These are phyloP conservation scores for Urtica urens DNA, from an alignment of 306 rosid species.

Conservation along the genomic window DNA sequence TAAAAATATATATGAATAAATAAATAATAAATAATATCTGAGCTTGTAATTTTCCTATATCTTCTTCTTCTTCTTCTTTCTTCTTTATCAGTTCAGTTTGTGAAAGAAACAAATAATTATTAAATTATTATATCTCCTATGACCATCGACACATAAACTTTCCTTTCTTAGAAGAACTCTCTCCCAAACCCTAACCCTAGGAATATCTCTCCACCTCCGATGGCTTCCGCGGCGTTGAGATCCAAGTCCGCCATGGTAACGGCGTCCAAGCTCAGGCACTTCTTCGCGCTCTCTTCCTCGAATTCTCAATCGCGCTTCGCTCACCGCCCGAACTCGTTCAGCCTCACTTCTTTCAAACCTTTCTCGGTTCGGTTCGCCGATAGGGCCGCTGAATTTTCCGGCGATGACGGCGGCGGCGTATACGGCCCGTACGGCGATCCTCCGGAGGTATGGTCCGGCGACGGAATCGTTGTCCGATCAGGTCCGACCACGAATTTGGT, in stretches of 20 bases:
- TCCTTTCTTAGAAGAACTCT: background rate
- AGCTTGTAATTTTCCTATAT: background rate
- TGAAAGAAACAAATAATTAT: too few relatives aligned
- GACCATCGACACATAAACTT: conserved; percentile 8
- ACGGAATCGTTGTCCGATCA: conserved; percentile 55
- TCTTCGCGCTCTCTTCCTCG: conserved; percentile 34
- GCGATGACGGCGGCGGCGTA: conserved; percentile 2
- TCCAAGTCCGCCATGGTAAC: conserved; percentile 49
- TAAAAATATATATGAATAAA: background rate
- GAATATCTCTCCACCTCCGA: conserved; percentile 1
- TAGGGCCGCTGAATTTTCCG: conserved; percentile 22
- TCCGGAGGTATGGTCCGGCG: conserved; percentile 92
- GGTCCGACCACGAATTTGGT: conserved; percentile 39
- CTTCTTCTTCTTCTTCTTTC: conserved; percentile 4
- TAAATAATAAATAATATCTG: conserved; percentile 1
- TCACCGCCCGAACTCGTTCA: conserved; percentile 38
- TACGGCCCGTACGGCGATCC: conserved; percentile 62
- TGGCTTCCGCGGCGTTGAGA: conserved; percentile 74
- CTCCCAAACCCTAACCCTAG: conserved; percentile 4
- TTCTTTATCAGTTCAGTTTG: too few relatives aligned
- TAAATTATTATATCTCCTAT: conserved; percentile 5
- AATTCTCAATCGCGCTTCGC: conserved; percentile 29
- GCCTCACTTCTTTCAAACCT: conserved; percentile 68
- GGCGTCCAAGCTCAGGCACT: conserved; percentile 34
- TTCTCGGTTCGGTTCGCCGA: conserved; percentile 42